Evolutionary conservation across 306 rosid species (phyloP).

Genomic region (Geum urbanum): DNA sequence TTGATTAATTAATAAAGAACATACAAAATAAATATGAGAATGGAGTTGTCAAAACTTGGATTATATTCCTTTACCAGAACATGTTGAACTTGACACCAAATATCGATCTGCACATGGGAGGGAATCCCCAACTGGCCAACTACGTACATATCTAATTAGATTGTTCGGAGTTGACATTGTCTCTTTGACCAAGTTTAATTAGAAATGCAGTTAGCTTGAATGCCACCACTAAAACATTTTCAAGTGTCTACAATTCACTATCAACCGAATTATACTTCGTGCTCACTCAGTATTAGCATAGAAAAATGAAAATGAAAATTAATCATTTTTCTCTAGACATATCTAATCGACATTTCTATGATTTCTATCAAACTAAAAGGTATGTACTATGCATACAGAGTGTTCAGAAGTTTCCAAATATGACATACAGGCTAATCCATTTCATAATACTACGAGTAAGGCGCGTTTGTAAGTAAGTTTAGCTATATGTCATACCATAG

Average conservation of each 20-base stretch:
- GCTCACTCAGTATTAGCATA: too few species aligned
- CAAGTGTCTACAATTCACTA: neutral
- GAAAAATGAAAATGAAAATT: too few species aligned
- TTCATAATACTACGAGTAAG: too few species aligned
- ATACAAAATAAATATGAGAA: neutral
- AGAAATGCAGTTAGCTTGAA: slow-evolving; percentile 17
- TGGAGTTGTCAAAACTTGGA: neutral
- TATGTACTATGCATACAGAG: neutral
- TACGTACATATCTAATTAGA: neutral
- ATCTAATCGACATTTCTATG: too few species aligned
- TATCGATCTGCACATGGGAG: slow-evolving; percentile 53
- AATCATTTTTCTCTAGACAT: too few species aligned
- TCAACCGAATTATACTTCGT: neutral
- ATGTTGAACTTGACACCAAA: slow-evolving; percentile 9
- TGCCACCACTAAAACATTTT: neutral
- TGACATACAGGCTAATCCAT: too few species aligned
- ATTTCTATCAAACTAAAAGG: too few species aligned
- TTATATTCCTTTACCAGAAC: slow-evolving; percentile 12
- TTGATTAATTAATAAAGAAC: neutral
- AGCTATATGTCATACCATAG: too few species aligned
- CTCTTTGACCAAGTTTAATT: slow-evolving; percentile 37
- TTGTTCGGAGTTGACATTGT: slow-evolving; percentile 39
- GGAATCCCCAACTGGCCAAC: slow-evolving; percentile 32
- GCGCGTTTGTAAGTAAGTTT: too few species aligned
- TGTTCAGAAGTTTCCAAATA: too few species aligned